These are phyloP conservation scores for Didymella pomorum DNA, from an alignment of 2,329 filamentous ascomycete species.

Conservation along the genomic window DNA sequence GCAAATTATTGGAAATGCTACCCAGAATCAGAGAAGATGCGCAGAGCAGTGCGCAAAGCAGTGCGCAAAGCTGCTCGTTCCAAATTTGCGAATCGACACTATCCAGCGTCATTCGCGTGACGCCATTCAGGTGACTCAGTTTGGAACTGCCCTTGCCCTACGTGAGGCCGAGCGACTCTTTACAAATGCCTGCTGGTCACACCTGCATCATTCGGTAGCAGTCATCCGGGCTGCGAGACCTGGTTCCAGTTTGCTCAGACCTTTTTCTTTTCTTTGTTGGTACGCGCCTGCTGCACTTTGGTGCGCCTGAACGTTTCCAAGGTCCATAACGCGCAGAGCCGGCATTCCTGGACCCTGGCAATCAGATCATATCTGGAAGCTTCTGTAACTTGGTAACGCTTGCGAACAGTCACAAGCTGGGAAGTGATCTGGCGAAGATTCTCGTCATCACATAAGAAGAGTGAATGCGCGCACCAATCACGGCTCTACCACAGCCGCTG, in stretches of 20 bases:
- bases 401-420: slow-evolving; percentile 1
- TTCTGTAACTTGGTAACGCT: slow-evolving; percentile 4
- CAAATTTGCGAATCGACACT: background rate
- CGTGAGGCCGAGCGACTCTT: slow-evolving; percentile 2
- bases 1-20: background rate
- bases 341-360: background rate
- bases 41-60: slow-evolving; percentile 5
- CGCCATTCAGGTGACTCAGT: slow-evolving; percentile 13
- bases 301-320: slow-evolving; percentile 2
- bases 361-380: slow-evolving; percentile 4
- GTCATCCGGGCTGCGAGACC: slow-evolving; percentile 15
- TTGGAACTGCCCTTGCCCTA: slow-evolving; percentile 7
- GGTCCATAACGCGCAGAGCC: background rate
- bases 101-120: background rate
- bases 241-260: slow-evolving; percentile 6
- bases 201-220: background rate
- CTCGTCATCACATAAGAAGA: slow-evolving; percentile 14
- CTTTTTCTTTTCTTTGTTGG: slow-evolving; percentile 8
- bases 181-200: slow-evolving; percentile 8
- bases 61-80: background rate
- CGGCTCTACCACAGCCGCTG: slow-evolving; percentile 9
- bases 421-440: background rate
- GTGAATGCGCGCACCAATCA: slow-evolving; percentile 10
- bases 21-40: slow-evolving; percentile 10
- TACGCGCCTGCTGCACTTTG: background rate